A percentile compares a stretch with the other conserved stretches of the same genome.
Conservation (phyloP, 2,329 filamentous ascomycete species). For the Diaporthe sp. region DNA sequence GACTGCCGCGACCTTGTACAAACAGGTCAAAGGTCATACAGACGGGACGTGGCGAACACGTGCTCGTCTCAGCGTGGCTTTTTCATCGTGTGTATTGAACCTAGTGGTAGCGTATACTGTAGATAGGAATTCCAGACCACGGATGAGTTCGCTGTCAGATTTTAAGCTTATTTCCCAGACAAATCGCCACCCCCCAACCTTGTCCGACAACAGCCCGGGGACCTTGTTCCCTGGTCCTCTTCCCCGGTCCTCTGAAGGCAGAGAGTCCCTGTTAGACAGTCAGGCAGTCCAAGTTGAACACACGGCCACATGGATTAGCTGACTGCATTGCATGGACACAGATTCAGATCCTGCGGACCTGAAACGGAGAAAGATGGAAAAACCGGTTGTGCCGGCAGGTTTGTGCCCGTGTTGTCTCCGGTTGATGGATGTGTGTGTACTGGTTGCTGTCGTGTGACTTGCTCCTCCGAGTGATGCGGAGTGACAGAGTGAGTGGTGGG, state of each 20-base stretch:
- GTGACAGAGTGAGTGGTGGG: background rate
- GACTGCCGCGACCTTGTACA: no score
- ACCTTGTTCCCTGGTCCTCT: conserved; percentile 13
- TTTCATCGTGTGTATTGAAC: background rate
- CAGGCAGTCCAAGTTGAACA: no score
- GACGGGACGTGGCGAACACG: background rate
- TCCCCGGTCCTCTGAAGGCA: no score
- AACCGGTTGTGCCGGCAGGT: background rate
- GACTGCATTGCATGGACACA: no score
- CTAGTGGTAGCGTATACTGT: background rate
- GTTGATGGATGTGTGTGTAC: background rate
- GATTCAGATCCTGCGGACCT: background rate
- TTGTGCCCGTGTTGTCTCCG: background rate
- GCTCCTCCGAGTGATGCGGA: background rate
- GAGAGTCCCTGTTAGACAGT: no score
- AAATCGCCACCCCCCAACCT: background rate
- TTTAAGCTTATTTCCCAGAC: conserved; percentile 26
- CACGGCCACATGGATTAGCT: background rate
- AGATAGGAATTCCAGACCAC: background rate
- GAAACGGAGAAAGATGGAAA: background rate
- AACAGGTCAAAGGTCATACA: background rate
- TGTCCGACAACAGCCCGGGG: background rate
- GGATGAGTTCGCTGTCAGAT: background rate
- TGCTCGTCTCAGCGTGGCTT: background rate
- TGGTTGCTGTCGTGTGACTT: background rate